Evolutionary conservation across 2,329 filamentous ascomycete genomes (phyloP).

Genomic region (Colletotrichum limetticola): DNA sequence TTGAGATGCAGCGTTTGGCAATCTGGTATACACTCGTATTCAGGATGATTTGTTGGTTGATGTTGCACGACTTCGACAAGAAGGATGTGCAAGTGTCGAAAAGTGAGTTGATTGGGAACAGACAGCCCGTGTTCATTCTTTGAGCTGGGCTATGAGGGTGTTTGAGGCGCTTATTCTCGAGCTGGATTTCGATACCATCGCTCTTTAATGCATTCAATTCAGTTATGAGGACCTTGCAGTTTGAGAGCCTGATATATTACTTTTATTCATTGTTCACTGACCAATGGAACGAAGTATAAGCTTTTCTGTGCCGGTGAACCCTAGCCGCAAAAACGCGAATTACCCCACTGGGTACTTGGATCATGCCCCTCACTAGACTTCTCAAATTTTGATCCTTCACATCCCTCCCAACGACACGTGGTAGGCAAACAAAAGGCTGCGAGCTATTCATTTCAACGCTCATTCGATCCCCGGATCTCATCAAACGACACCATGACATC

Average conservation of each 20-base stretch:
- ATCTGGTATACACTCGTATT: slow-evolving; percentile 48
- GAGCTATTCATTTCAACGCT: neutral
- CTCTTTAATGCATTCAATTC: neutral
- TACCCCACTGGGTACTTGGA: neutral
- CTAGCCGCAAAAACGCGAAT: neutral
- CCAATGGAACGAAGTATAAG: neutral
- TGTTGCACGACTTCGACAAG: slow-evolving; percentile 51
- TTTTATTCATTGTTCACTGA: neutral
- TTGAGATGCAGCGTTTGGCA: slow-evolving; percentile 23
- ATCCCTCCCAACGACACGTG: neutral
- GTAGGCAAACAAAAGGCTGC: neutral
- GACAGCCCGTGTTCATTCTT: slow-evolving; percentile 48
- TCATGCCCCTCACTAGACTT: neutral
- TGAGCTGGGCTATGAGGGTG: neutral
- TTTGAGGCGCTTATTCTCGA: neutral
- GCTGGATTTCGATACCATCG: neutral
- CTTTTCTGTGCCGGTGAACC: neutral
- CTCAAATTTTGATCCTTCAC: neutral
- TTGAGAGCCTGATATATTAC: no score
- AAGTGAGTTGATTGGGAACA: slow-evolving; percentile 46
- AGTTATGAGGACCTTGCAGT: no score
- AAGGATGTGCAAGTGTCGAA: slow-evolving; percentile 46
- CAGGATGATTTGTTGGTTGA: slow-evolving; percentile 50
- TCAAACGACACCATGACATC: neutral
- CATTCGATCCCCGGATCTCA: no score